phyloP scores from a whole-genome alignment of 495 filamentous ascomycete genomes.

The Bathelium albidoporum region DNA sequence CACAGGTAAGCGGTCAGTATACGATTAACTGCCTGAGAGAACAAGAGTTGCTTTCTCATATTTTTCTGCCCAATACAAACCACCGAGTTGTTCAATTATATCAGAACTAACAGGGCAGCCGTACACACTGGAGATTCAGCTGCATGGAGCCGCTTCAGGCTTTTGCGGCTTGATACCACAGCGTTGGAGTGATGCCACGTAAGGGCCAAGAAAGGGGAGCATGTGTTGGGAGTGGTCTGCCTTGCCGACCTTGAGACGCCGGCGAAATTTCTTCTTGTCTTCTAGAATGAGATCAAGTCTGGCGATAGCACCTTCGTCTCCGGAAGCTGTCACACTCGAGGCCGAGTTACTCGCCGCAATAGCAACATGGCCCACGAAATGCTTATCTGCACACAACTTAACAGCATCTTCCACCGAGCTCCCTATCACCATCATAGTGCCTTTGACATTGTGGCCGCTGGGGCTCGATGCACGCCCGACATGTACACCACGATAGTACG shows the following conservation, averaged over 20 bases:
- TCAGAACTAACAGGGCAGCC: slow-evolving; percentile 22
- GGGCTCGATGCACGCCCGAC: not conserved
- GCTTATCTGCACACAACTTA: not conserved
- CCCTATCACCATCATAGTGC: slow-evolving; percentile 44
- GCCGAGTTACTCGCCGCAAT: slow-evolving; percentile 29
- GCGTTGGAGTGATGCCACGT: not conserved
- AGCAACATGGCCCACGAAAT: slow-evolving; percentile 5
- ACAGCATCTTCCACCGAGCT: not conserved
- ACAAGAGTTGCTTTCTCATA: not conserved
- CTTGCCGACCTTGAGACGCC: slow-evolving; percentile 36
- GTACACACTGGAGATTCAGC: slow-evolving; percentile 32
- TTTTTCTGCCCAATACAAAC: not conserved
- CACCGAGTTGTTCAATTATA: not conserved
- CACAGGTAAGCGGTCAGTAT: not conserved
- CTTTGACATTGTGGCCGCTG: not conserved
- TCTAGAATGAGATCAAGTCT: slow-evolving; percentile 33
- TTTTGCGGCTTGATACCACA: not conserved
- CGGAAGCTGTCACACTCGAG: slow-evolving; percentile 30
- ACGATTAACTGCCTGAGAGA: not conserved
- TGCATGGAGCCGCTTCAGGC: slow-evolving; percentile 18
- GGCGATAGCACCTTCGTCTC: slow-evolving; percentile 28
- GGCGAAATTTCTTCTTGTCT: slow-evolving; percentile 34
- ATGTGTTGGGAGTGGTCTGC: slow-evolving; percentile 18
- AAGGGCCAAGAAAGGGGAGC: not conserved
- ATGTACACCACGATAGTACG: slow-evolving; percentile 3